Evolutionary conservation across 169 alveolate genomes (phyloP), one percentile per base, ranked within the genome.

Genomic region (Plasmodium berghei): DNA sequence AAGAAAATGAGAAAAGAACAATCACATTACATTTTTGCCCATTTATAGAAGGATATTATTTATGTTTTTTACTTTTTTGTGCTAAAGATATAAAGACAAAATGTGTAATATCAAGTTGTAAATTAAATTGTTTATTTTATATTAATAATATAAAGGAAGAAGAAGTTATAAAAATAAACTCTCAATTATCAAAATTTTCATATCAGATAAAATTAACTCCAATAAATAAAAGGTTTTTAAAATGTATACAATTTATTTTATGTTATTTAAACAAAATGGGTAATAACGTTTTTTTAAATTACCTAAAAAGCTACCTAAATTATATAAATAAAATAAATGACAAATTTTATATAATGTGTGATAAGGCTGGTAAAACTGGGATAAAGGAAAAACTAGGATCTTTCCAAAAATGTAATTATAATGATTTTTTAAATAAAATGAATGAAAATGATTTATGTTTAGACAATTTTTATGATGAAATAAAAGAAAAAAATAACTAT

Each of bases 131-230:
- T 49, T 67, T 55, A 52, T 83, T 83, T 67, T 67, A 67, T 28
- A 67, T 83, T 45, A 83, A 83, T 67, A 67, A 54, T 28, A 61
- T 83, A 18, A 83, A 83, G 48, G 85, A 67, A 18, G 90, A 83
- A 10, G 90, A 83, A 24, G 4, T 66, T 12, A 83, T 83, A 54
- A 83, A 83, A 26, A 66, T 83, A 62, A 67, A 40, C 28, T 42
- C 77, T 18, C 12, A 54, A 67, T 20, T 10, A 24, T 49, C 10
- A 9, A 67, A 20, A 0, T 83, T 83, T 28, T 34, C 85, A 0
- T 67, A 42, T 42, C 16, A 83, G 40, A 34, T 83, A 18, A 20
- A 67, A 55, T 55, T 83, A 40, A 34, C 18, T 40, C 90, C 90
- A 14, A 10, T 83, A 10, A 83, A 83, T 83, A 83, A 59, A 71